A percentile compares a stretch with the other conserved stretches of the same genome.
These are phyloP conservation scores for Elongisporangium senticosum DNA, from an alignment of 352 stramenopile genomes.

Conservation along the genomic window DNA sequence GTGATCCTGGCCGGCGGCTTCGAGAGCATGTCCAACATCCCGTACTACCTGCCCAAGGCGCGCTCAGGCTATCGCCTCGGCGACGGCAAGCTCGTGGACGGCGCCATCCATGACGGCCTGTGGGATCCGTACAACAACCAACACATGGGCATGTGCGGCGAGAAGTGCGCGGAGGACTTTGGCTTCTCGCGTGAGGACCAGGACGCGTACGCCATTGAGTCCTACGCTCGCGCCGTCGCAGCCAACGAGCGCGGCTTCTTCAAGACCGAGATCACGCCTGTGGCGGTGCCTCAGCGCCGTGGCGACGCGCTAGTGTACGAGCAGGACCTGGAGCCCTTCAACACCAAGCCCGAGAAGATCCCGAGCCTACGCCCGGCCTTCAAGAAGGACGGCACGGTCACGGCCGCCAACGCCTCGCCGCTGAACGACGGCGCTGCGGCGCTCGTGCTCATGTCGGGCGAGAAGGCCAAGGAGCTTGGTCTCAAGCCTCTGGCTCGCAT, in stretches of 20 bases:
- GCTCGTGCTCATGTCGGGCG: conserved; percentile 94
- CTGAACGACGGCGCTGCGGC: conserved; percentile 97
- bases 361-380: conserved; percentile 90
- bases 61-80: conserved; percentile 90
- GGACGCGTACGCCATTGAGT: conserved; percentile 93
- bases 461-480: conserved; percentile 79
- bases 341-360: conserved; percentile 91
- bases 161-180: conserved; percentile 92
- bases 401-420: conserved; percentile 94
- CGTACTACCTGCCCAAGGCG: conserved; percentile 94
- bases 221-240: conserved; percentile 81
- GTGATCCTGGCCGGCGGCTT: conserved; percentile 93
- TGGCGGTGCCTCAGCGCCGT: conserved; percentile 74
- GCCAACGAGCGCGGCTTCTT: conserved; percentile 86
- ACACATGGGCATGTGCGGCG: conserved; percentile 93
- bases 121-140: conserved; percentile 98
- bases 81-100: conserved; percentile 85
- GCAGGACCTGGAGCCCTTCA: conserved; percentile 92
- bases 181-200: conserved; percentile 92
- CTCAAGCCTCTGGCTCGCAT: conserved; percentile 73
- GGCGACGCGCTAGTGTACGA: conserved; percentile 59
- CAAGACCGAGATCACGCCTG: conserved; percentile 86
- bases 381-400: conserved; percentile 95
- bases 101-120: conserved; percentile 94
- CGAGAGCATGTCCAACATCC: conserved; percentile 98